These are phyloP conservation scores for Huntiella bhutanensis DNA, from an alignment of 2,329 filamentous ascomycete species.

Conservation along the genomic window DNA sequence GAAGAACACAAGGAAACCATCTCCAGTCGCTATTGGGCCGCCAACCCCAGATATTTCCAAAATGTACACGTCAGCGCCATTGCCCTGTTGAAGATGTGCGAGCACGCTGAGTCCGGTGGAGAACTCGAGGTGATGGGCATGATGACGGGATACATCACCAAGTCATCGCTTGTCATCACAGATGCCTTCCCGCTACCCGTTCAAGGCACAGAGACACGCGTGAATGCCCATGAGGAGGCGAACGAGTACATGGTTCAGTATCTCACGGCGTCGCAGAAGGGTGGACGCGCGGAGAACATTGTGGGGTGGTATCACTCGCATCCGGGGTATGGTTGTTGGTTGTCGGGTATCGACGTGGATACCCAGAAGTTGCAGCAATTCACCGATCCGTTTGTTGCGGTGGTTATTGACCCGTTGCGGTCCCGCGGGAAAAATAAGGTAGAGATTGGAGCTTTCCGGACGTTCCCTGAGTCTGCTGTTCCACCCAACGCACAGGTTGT, in stretches of 20 bases:
- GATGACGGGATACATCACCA: conserved; percentile 87
- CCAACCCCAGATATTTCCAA: conserved; percentile 76
- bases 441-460: conserved; percentile 92
- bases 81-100: conserved; percentile 95
- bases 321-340: conserved; percentile 95
- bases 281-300: conserved; percentile 67
- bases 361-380: conserved; percentile 71
- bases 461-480: conserved; percentile 39
- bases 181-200: conserved; percentile 88
- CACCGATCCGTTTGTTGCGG: conserved; percentile 80
- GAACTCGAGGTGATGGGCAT: conserved; percentile 90
- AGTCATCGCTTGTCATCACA: conserved; percentile 74
- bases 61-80: conserved; percentile 83
- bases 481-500: background rate
- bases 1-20: conserved; percentile 29
- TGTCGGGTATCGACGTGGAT: conserved; percentile 83
- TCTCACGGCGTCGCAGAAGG: conserved; percentile 55
- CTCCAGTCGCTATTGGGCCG: conserved; percentile 57
- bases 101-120: conserved; percentile 92
- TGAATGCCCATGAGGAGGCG: conserved; percentile 88
- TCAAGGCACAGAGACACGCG: conserved; percentile 93
- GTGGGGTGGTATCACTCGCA: conserved; percentile 98
- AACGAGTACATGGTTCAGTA: conserved; percentile 95
- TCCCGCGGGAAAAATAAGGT: conserved; percentile 91
- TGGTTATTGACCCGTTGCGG: conserved; percentile 90